Evolutionary conservation across 2,329 filamentous ascomycete genomes (phyloP).

Genomic region (Penicillium palitans): DNA sequence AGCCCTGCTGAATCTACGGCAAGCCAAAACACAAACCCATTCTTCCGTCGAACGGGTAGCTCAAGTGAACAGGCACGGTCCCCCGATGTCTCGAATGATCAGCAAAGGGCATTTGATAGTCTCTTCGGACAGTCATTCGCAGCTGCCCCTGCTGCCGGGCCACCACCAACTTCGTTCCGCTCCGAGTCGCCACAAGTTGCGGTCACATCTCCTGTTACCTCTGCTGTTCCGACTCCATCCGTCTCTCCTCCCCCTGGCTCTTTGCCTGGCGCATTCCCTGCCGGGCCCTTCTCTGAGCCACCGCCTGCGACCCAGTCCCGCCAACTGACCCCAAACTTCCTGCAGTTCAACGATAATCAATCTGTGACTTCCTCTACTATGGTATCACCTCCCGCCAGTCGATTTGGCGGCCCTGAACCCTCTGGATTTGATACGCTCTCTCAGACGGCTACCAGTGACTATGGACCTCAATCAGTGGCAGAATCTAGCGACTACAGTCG

Average conservation of each 20-base stretch:
- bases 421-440: slow-evolving; percentile 49
- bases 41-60: slow-evolving; percentile 68
- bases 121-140: slow-evolving; percentile 74
- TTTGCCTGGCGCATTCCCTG: slow-evolving; percentile 25
- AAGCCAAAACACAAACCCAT: slow-evolving; percentile 83
- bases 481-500: slow-evolving; percentile 27
- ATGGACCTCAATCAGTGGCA: slow-evolving; percentile 32
- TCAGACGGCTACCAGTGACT: slow-evolving; percentile 36
- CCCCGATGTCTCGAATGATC: slow-evolving; percentile 44
- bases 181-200: slow-evolving; percentile 49
- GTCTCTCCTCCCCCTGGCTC: slow-evolving; percentile 58
- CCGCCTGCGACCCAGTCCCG: slow-evolving; percentile 70
- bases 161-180: slow-evolving; percentile 63
- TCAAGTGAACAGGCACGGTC: slow-evolving; percentile 53
- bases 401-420: slow-evolving; percentile 56
- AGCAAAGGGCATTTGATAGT: slow-evolving; percentile 76
- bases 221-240: slow-evolving; percentile 60
- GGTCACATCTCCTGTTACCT: slow-evolving; percentile 46
- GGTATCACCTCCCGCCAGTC: slow-evolving; percentile 70
- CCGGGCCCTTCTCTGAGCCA: slow-evolving; percentile 34
- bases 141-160: slow-evolving; percentile 41
- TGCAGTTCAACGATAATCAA: slow-evolving; percentile 68
- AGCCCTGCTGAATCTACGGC: slow-evolving; percentile 65
- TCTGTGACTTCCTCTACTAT: slow-evolving; percentile 76
- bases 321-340: slow-evolving; percentile 74